These are phyloP conservation scores for Cladosporium sp. DNA, from an alignment of 2,329 filamentous ascomycete species.

Conservation along the genomic window DNA sequence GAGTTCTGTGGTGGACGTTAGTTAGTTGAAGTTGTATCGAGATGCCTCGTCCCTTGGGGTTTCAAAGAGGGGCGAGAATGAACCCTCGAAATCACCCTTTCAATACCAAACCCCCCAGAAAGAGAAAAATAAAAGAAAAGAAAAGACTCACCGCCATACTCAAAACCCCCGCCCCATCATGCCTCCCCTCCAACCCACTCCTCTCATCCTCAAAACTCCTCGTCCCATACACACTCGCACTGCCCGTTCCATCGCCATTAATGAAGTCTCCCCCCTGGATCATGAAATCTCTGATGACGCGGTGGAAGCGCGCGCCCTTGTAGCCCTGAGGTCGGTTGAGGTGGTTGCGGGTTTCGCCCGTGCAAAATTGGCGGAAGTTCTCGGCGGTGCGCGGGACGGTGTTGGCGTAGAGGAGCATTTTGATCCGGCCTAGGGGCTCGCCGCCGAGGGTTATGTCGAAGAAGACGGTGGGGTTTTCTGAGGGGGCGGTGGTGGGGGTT, in stretches of 20 bases:
- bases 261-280: conserved; percentile 95
- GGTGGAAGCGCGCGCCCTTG: conserved; percentile 90
- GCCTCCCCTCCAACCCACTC: conserved; percentile 61
- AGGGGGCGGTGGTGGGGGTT: neutral
- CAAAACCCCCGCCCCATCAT: conserved; percentile 73
- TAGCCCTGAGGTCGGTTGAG: conserved; percentile 81
- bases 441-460: conserved; percentile 79
- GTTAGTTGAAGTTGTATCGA: too few species aligned
- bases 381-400: conserved; percentile 75
- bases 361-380: conserved; percentile 97
- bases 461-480: conserved; percentile 58
- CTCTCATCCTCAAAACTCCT: conserved; percentile 87
- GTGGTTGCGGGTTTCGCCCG: conserved; percentile 78
- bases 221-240: conserved; percentile 77
- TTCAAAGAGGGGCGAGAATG: too few species aligned
- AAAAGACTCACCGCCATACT: conserved; percentile 77
- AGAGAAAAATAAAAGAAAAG: neutral
- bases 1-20: conserved; percentile 58
- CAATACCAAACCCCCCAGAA: too few species aligned
- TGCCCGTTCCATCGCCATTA: conserved; percentile 87
- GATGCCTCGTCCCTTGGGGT: too few species aligned
- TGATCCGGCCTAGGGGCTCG: conserved; percentile 79
- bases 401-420: conserved; percentile 85
- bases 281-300: conserved; percentile 96
- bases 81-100: too few species aligned